Base-by-base conservation (phyloP, 2,329 filamentous ascomycete species). In the Colletotrichum salicis region DNA sequence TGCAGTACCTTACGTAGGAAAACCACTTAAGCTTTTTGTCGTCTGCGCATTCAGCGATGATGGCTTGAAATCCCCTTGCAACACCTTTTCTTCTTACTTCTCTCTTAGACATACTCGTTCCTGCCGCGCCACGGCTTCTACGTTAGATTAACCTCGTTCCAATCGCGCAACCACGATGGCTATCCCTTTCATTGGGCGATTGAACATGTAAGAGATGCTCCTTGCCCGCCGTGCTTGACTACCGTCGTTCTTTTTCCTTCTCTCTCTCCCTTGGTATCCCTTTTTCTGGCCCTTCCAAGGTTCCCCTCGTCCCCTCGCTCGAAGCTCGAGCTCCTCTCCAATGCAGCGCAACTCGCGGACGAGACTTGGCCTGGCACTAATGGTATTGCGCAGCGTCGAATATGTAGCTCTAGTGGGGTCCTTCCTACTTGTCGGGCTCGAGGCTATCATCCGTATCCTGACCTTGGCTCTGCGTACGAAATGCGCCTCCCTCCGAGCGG, bases 381-480 rank as follows among this genome's bases (percentile, higher is more conserved):
- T 64, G 70, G 59, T 58, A 45, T 70, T 62, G 31, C 27, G 29
- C 75, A 95, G 93, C 81, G 88, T 88, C 82, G 95, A 99, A 84
- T 98, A 98, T 84, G 83, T 97, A 74, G 94, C 95, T 51, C 89
- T 99, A 55, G 83, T 96, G 58, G 91, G 91, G 67, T 98, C 96
- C 8, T 93, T 98, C 78, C 78, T 94, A 64, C 89, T 99, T 48
- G 92, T 98, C 70, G 87, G 90, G 58, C 87, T 97, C 75, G 96
- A 99, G 82, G 91, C 91, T 68, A 78, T 97, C 72, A 92, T 97
- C 77, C 91, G 96, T 77, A 86, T 97, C 70, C 89, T 97, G 73
- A 98, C 96, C 1, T 89, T 98, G 73, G 94, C 94, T 45, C 88
- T 99, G 54, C 96, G 93, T 95, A 84, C 80, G 92, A 84, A 37